Percentiles rank a stretch among this genome's conserved stretches.
Evolutionary conservation across 2,329 filamentous ascomycete species (phyloP).

Genomic region (Penicillium sp.): DNA sequence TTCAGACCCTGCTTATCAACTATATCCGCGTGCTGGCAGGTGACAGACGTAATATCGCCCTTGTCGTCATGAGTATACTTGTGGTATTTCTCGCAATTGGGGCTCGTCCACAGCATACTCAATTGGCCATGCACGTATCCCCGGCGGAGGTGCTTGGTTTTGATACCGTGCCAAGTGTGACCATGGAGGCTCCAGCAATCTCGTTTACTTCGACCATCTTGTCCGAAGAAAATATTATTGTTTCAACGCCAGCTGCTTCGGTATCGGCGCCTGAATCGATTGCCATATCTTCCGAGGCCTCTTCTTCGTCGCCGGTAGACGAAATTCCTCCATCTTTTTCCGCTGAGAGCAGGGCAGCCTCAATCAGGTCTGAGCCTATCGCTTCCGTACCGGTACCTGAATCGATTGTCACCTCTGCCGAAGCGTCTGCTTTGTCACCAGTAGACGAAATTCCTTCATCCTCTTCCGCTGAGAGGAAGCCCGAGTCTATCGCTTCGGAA

Average conservation of each 20-base stretch:
- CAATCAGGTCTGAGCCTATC: no score
- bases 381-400: background rate
- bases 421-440: background rate
- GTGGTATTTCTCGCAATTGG: constrained; percentile 20
- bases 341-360: background rate
- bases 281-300: background rate
- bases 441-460: background rate
- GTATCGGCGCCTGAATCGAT: background rate
- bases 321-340: no score
- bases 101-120: background rate
- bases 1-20: constrained; percentile 57
- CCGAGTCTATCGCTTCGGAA: background rate
- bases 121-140: constrained; percentile 18
- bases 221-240: background rate
- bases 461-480: background rate
- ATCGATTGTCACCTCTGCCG: background rate
- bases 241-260: background rate
- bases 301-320: no score
- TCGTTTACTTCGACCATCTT: background rate
- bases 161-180: background rate
- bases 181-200: background rate
- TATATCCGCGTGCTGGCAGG: constrained; percentile 57
- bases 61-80: constrained; percentile 17
- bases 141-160: background rate
- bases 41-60: constrained; percentile 58